Conservation (phyloP, 768 basidiomycete species). For the Termitomyces sp. region DNA sequence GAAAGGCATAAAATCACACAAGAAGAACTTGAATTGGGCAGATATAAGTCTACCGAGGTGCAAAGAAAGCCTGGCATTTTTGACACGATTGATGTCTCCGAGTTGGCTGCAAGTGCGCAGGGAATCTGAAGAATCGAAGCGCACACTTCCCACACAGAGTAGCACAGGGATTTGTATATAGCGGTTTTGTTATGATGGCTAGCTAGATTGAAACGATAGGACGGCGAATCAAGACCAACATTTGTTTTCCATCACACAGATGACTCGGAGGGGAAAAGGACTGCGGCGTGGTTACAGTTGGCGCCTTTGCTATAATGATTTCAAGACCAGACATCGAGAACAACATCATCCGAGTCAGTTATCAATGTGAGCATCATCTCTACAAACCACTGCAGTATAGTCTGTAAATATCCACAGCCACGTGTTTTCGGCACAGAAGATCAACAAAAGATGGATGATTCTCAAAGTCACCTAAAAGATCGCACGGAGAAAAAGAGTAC, state of each 20-base stretch:
- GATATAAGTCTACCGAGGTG: too few species aligned
- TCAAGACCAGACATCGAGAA: too few species aligned
- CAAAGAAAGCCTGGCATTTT: neutral
- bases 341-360: neutral
- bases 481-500: neutral
- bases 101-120: neutral
- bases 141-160: neutral
- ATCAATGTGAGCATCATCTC: neutral
- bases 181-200: neutral
- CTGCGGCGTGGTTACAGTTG: neutral
- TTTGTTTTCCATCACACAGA: neutral
- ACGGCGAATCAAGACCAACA: neutral
- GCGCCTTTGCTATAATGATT: neutral
- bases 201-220: neutral
- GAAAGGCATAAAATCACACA: neutral
- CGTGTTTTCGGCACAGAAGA: neutral
- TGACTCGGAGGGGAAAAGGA: neutral
- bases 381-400: too few species aligned
- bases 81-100: neutral
- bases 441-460: neutral
- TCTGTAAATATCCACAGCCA: too few species aligned
- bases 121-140: neutral
- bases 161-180: neutral
- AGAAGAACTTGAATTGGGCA: neutral
- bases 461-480: neutral